Conservation (phyloP, 2,329 filamentous ascomycete genomes). For the Trichocomaceae sp. region DNA sequence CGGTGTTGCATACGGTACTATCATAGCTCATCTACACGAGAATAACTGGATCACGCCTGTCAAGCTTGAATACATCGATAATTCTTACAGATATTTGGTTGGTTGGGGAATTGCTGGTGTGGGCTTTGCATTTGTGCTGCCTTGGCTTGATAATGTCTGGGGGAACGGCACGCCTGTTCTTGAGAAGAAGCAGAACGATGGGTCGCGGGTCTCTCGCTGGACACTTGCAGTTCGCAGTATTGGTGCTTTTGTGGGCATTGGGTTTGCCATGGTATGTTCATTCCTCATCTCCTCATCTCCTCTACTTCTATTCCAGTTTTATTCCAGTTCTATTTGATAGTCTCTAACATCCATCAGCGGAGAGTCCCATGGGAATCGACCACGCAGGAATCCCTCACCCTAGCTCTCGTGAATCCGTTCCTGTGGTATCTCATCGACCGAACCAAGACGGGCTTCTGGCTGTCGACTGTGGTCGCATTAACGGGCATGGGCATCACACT, state of each 20-base stretch:
- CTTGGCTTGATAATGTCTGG: slow-evolving; percentile 76
- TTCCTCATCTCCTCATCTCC: no score
- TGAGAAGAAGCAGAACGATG: slow-evolving; percentile 20
- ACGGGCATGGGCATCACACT: slow-evolving; percentile 68
- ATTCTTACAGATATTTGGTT: slow-evolving; percentile 60
- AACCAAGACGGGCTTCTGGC: slow-evolving; percentile 72
- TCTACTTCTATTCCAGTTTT: neutral
- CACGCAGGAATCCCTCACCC: slow-evolving; percentile 82
- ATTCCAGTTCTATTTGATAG: neutral
- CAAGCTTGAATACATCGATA: slow-evolving; percentile 51
- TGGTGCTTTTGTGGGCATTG: slow-evolving; percentile 65
- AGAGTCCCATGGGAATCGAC: slow-evolving; percentile 90
- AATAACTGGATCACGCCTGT: slow-evolving; percentile 58
- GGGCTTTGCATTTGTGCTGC: slow-evolving; percentile 68
- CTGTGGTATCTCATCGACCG: slow-evolving; percentile 96
- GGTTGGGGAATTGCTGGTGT: slow-evolving; percentile 81
- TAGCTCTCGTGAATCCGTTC: slow-evolving; percentile 85
- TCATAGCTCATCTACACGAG: slow-evolving; percentile 74
- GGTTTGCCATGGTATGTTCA: slow-evolving; percentile 70
- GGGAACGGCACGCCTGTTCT: slow-evolving; percentile 40
- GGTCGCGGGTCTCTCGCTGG: slow-evolving; percentile 49
- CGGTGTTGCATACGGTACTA: slow-evolving; percentile 72
- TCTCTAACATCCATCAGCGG: slow-evolving; percentile 44
- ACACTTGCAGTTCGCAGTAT: slow-evolving; percentile 63
- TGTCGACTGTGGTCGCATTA: slow-evolving; percentile 68